phyloP scores from a whole-genome alignment of 345 rosid genomes.

The Populus alba region DNA sequence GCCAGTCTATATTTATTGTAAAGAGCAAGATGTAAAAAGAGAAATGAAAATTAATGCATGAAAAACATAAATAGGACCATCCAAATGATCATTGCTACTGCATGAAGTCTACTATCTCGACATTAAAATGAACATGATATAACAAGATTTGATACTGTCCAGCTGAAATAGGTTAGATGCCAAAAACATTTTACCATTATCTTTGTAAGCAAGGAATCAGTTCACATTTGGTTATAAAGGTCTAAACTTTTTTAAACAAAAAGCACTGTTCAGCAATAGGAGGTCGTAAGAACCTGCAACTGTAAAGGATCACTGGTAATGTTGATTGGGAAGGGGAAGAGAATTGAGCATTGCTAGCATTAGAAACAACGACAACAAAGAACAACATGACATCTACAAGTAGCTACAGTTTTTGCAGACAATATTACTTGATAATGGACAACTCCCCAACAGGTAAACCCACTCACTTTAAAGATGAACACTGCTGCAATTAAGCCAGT shows the following conservation, averaged over 20 bases:
- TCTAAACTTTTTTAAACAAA: not conserved
- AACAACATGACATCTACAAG: not conserved
- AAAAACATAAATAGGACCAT: not conserved
- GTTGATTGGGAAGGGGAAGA: not conserved
- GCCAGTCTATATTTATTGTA: not conserved
- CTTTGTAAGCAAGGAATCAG: not conserved
- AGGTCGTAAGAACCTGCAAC: not conserved
- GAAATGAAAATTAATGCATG: not conserved
- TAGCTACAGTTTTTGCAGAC: not conserved
- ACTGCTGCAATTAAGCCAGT: constrained; percentile 97
- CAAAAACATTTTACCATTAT: not conserved
- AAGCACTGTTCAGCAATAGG: not conserved
- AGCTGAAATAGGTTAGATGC: not conserved
- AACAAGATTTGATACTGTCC: not conserved
- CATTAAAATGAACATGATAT: not conserved
- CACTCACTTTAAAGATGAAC: constrained; percentile 84
- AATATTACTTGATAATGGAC: constrained; percentile 2
- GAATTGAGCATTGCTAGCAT: not conserved
- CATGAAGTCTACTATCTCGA: not conserved
- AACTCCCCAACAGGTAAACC: constrained; percentile 4
- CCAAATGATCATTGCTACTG: not conserved
- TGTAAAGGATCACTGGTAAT: not conserved
- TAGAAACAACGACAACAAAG: not conserved
- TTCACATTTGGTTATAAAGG: not conserved
- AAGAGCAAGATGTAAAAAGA: not conserved